phyloP scores from a whole-genome alignment of 805 yeast species.

The Suhomyces kilbournensis region DNA sequence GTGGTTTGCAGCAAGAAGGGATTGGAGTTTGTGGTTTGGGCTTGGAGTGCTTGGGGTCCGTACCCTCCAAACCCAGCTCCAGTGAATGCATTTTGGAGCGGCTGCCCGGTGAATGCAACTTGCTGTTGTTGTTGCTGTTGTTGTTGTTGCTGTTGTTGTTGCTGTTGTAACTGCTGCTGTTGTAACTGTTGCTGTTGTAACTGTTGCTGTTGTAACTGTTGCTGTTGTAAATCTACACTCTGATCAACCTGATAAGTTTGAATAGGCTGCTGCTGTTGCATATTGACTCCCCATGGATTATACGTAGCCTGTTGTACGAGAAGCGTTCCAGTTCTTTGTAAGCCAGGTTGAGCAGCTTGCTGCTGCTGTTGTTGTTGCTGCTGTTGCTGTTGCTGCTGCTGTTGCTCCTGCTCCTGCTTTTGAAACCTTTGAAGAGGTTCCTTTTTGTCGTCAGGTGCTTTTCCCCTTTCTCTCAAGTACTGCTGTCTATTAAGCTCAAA shows the following conservation, averaged over 20 bases:
- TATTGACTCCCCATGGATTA: conserved; percentile 40
- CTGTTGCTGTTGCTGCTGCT: conserved; percentile 5
- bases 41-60: conserved; percentile 20
- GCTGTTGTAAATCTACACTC: not conserved
- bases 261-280: conserved; percentile 14
- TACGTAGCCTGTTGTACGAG: conserved; percentile 37
- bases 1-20: conserved; percentile 11
- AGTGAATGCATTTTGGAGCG: conserved; percentile 31
- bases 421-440: not conserved
- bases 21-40: conserved; percentile 7
- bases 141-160: conserved; percentile 4
- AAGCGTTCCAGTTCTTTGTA: conserved; percentile 23
- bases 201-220: conserved; percentile 24
- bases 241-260: conserved; percentile 9
- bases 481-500: conserved; percentile 78
- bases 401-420: conserved; percentile 1
- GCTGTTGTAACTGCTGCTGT: conserved; percentile 26
- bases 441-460: conserved; percentile 29
- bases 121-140: conserved; percentile 9
- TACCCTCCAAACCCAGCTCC: conserved; percentile 64
- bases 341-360: conserved; percentile 1
- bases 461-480: conserved; percentile 63
- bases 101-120: not conserved
- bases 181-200: conserved; percentile 10
- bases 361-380: conserved; percentile 1